Evolutionary conservation across 2,329 filamentous ascomycete genomes (phyloP), one percentile per base, ranked within the genome.

Genomic region (Cytospora mali): DNA sequence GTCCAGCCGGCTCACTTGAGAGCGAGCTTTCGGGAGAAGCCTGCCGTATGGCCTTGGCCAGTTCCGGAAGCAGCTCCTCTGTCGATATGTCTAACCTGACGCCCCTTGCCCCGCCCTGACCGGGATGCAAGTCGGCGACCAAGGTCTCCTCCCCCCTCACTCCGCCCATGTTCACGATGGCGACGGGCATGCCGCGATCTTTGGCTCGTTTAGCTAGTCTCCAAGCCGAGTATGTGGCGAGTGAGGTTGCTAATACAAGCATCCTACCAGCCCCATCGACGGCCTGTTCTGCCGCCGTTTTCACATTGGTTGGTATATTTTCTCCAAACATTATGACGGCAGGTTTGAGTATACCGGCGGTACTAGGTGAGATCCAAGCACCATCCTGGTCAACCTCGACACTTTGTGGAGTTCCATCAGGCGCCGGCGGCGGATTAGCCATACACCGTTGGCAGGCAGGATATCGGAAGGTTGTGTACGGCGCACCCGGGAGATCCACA

Each of bases 271-370:
- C 90, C 29, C 83, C 82, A 70, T 97, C 91, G 55, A 98, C 86
- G 14, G 90, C 90, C 29, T 86, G 78, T 72, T 98, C 93, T 1
- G 93, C 94, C 0, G 87, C 87, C 1, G 79, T 75, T 74, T 96
- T 97, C 39, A 93, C 88, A 1, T 77, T 71, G 1, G 77, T 75
- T 0, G 85, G 80, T 55, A 98, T 96, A 64, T 87, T 93, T 76
- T 98, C 95, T 18, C 95, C 95, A 74, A 98, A 98, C 92, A 98
- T 97, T 69, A 93, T 88, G 2, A 99, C 93, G 0, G 91, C 91
- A 4, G 95, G 95, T 72, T 98, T 98, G 61, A 99, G 75, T 42
- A 98, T 86, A 2, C 94, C 95, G 0, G 87, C 91, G 2, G 83
- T 87, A 68, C 86, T 88, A 0, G 78, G 77, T 6, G 81, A 69